phyloP scores from a whole-genome alignment of 1,139 yeast genomes.

The Blastobotrys arbuscula region DNA sequence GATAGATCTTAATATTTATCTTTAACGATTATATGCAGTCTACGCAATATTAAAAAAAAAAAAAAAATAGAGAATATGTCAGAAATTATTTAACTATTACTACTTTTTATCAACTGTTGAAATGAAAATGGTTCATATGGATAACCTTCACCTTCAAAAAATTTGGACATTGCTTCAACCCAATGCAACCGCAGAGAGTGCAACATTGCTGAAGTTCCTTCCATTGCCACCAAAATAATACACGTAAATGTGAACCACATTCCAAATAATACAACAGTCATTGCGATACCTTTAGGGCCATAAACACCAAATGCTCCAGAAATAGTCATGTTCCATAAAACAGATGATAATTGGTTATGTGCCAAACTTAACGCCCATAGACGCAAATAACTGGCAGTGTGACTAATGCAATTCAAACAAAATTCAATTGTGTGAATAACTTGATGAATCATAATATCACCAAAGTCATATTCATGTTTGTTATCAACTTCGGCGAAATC shows the following conservation, averaged over 20 bases:
- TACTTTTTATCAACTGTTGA: background rate
- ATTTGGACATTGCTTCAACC: constrained; percentile 99
- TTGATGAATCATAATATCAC: constrained; percentile 94
- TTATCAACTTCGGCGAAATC: constrained; percentile 21
- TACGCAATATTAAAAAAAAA: too few species aligned
- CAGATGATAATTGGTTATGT: constrained; percentile 92
- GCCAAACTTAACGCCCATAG: constrained; percentile 97
- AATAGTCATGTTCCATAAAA: constrained; percentile 94
- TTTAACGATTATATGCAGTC: too few species aligned
- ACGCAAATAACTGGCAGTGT: constrained; percentile 94
- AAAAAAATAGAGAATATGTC: too few species aligned
- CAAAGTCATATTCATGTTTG: constrained; percentile 45
- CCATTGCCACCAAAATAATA: constrained; percentile 90
- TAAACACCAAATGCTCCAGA: constrained; percentile 70
- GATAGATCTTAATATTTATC: too few species aligned
- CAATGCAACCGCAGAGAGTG: constrained; percentile 95
- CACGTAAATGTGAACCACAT: constrained; percentile 94
- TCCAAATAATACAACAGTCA: constrained; percentile 76
- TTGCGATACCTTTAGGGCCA: constrained; percentile 64
- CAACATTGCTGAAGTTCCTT: constrained; percentile 98
- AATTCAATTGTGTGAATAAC: constrained; percentile 98
- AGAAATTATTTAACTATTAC: background rate
- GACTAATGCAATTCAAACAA: constrained; percentile 94
- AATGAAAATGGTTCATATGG: constrained; percentile 81
- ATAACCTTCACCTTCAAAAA: constrained; percentile 93